A percentile compares a stretch with the other conserved stretches of the same genome.
Evolutionary conservation across 306 rosid species (phyloP).

Genomic region (Luffa aegyptiaca): DNA sequence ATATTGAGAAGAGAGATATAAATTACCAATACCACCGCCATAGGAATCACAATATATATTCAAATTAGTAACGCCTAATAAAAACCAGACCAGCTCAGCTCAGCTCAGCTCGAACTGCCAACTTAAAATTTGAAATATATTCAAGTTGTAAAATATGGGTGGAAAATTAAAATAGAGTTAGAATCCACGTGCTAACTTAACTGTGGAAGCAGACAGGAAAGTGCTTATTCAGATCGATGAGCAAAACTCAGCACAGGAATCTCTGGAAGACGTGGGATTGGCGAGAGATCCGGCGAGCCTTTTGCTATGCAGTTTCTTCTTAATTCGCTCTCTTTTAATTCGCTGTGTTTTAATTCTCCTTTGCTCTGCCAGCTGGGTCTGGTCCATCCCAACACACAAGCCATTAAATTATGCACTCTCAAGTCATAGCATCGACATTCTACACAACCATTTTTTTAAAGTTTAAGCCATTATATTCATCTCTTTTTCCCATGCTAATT

Average conservation of each 20-base stretch:
- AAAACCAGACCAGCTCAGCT: neutral
- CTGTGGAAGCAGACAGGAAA: constrained; percentile 47
- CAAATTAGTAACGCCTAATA: neutral
- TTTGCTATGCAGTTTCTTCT: constrained; percentile 15
- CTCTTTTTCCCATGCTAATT: neutral
- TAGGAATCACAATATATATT: neutral
- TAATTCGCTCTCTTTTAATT: neutral
- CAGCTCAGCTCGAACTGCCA: constrained; percentile 3
- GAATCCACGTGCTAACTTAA: constrained; percentile 27
- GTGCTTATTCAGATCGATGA: constrained; percentile 13
- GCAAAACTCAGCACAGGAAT: constrained; percentile 11
- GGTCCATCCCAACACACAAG: constrained; percentile 34
- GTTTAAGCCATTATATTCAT: neutral
- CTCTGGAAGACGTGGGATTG: constrained; percentile 50
- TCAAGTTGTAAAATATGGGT: constrained; percentile 24
- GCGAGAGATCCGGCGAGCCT: constrained; percentile 68
- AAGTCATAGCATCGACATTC: neutral
- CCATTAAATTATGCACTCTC: neutral
- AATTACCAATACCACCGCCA: neutral
- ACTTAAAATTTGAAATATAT: neutral
- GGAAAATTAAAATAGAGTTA: neutral
- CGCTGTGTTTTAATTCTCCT: neutral
- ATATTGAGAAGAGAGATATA: neutral
- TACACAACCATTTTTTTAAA: neutral
- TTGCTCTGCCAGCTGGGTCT: constrained; percentile 49